Conservation (phyloP, 2,329 filamentous ascomycete genomes). For the Xylariaceae sp. region DNA sequence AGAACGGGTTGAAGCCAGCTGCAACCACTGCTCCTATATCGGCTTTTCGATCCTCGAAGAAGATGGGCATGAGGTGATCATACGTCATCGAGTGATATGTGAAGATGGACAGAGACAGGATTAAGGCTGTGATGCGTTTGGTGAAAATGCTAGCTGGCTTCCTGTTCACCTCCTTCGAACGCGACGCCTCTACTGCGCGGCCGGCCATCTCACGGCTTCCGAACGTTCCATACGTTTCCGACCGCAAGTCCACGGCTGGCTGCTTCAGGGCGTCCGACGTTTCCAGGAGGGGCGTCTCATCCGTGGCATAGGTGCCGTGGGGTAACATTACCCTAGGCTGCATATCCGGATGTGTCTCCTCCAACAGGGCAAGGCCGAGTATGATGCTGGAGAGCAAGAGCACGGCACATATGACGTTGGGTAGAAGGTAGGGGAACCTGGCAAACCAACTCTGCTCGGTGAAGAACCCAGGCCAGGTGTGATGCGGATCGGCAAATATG, state of each 20-base stretch:
- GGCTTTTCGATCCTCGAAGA: slow-evolving; percentile 71
- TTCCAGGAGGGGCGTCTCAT: slow-evolving; percentile 69
- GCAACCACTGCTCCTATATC: slow-evolving; percentile 34
- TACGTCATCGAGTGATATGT: slow-evolving; percentile 95
- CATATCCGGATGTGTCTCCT: slow-evolving; percentile 87
- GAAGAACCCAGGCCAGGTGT: slow-evolving; percentile 68
- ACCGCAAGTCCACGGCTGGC: slow-evolving; percentile 65
- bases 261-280: slow-evolving; percentile 70
- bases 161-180: slow-evolving; percentile 29
- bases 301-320: slow-evolving; percentile 47
- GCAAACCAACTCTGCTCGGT: slow-evolving; percentile 64
- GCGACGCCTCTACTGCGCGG: slow-evolving; percentile 36
- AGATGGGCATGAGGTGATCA: slow-evolving; percentile 87
- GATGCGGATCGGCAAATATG: slow-evolving; percentile 71
- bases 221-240: slow-evolving; percentile 78
- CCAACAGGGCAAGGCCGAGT: slow-evolving; percentile 71
- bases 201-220: slow-evolving; percentile 39
- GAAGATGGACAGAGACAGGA: slow-evolving; percentile 81
- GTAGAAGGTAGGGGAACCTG: slow-evolving; percentile 78
- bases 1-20: slow-evolving; percentile 39
- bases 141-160: slow-evolving; percentile 41
- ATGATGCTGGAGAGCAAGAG: slow-evolving; percentile 75
- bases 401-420: slow-evolving; percentile 76
- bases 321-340: slow-evolving; percentile 48
- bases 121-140: slow-evolving; percentile 65